Base-by-base conservation (phyloP, 2,329 filamentous ascomycete species). In the Trichocomaceae sp. region DNA sequence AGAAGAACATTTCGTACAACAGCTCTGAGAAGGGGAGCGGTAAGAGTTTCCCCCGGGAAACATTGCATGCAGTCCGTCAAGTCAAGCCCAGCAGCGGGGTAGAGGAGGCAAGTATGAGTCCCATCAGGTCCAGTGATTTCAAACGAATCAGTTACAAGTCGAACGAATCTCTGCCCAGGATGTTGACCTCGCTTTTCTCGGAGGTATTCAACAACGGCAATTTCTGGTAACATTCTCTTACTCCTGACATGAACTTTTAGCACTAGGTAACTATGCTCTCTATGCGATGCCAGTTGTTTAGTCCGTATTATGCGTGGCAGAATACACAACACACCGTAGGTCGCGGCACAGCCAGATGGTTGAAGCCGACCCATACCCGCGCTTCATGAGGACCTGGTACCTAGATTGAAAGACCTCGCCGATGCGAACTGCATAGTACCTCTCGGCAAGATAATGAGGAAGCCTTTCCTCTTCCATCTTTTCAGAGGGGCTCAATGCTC, bases 361-460 rank as follows among this genome's bases (percentile, higher is more conserved):
- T 9, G 26, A 29, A 10, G 26, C 26, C 2, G 46, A 37, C 39
- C 57, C 57, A 55, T 51, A 59, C 19, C 57, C 55, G 19, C 55
- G 42, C 50, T 61, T 62, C n/a, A 20, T 44, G 17, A 57, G 46
- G 17, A 61, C 48, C 44, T 59, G 53, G 47, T 61, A 61, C 46
- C 56, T 55, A 20, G 47, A 47, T n/a, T 58, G 35, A 50, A 62
- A 54, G 7, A 61, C 29, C 45, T 62, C 58, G 17, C 58, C 59
- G 20, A 58, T 50, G 15, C 42, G 47, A 17, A 59, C 58, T 22
- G 59, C 56, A 35, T 62, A 62, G 49, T 59, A 60, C 10, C 57
- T 29, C 45, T 58, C 55, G 7, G 47, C 29, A 23, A 39, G 5
- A 50, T 17, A 59, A 9, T 39, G n/a, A 22, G 47, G 47, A 6